Evolutionary conservation across 805 yeast species (phyloP).

Genomic region (Saccharomycopsis sp.): DNA sequence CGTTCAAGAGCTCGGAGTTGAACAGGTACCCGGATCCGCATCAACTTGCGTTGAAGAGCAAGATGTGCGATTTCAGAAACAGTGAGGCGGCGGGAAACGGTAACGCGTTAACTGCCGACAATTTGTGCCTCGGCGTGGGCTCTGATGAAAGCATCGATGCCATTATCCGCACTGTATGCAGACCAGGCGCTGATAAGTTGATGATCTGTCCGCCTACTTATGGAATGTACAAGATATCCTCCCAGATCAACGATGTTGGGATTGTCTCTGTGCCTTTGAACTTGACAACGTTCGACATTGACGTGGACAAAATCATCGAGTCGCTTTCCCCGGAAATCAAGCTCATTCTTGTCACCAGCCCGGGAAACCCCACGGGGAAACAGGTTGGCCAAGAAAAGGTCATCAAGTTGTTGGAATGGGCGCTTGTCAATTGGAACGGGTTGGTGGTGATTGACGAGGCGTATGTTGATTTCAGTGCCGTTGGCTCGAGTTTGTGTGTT

Average conservation of each 20-base stretch:
- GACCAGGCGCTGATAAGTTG: constrained; percentile 75
- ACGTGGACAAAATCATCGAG: constrained; percentile 44
- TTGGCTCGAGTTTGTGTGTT: constrained; percentile 64
- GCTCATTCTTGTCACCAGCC: constrained; percentile 78
- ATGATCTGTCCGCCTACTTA: constrained; percentile 91
- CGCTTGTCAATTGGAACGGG: constrained; percentile 50
- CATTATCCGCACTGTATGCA: constrained; percentile 72
- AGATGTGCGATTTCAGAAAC: constrained; percentile 66
- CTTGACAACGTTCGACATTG: constrained; percentile 55
- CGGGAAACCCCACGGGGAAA: constrained; percentile 93
- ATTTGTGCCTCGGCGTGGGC: constrained; percentile 90
- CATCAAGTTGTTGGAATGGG: constrained; percentile 35
- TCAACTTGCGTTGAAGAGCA: constrained; percentile 65
- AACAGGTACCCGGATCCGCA: constrained; percentile 98
- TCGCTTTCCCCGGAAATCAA: constrained; percentile 59
- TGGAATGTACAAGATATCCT: constrained; percentile 93
- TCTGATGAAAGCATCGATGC: constrained; percentile 95
- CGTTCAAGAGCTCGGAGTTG: constrained; percentile 34
- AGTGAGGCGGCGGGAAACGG: constrained; percentile 28
- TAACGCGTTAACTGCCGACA: constrained; percentile 42
- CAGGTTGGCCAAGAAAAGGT: constrained; percentile 43
- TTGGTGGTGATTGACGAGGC: constrained; percentile 90
- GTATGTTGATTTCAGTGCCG: constrained; percentile 73
- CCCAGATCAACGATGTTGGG: constrained; percentile 80
- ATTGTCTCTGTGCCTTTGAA: constrained; percentile 67